phyloP scores from a whole-genome alignment of 495 filamentous ascomycete species.

The Talaromyces ruber region DNA sequence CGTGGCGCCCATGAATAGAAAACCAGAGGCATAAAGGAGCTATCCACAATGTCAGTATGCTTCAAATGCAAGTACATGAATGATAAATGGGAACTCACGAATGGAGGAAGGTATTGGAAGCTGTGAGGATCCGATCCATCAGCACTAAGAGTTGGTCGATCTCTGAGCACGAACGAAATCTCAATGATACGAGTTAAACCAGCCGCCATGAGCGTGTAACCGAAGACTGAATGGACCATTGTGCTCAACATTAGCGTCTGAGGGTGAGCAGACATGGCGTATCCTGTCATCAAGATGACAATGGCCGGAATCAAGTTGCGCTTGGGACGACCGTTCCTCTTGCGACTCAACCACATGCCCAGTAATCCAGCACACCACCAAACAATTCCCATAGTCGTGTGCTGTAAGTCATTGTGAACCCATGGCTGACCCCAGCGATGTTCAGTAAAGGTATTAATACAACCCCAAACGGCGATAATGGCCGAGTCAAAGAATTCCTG shows the following conservation, averaged over 20 bases:
- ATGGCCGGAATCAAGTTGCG: constrained; percentile 88
- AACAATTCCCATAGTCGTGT: constrained; percentile 93
- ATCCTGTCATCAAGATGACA: constrained; percentile 88
- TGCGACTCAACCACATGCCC: constrained; percentile 85
- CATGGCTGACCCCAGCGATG: constrained; percentile 86
- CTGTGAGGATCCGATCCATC: constrained; percentile 65
- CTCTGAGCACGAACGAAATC: constrained; percentile 76
- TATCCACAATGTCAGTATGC: constrained; percentile 25
- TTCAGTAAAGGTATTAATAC: constrained; percentile 96
- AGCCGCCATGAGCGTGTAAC: constrained; percentile 90
- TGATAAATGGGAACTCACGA: constrained; percentile 49
- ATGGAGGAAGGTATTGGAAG: constrained; percentile 88
- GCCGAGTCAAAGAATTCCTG: constrained; percentile 97
- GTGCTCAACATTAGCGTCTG: constrained; percentile 76
- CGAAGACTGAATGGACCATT: constrained; percentile 86
- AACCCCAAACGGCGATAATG: constrained; percentile 89
- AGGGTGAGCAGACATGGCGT: constrained; percentile 84
- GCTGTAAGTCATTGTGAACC: constrained; percentile 94
- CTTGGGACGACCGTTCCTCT: constrained; percentile 73
- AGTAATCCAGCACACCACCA: constrained; percentile 94
- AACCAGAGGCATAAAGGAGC: constrained; percentile 88
- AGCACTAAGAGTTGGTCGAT: constrained; percentile 48
- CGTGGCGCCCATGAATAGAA: constrained; percentile 94
- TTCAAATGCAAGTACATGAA: neutral
- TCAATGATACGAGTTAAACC: constrained; percentile 81